These are phyloP conservation scores for Colletotrichum truncatum DNA, from an alignment of 2,329 filamentous ascomycete genomes.

Conservation along the genomic window DNA sequence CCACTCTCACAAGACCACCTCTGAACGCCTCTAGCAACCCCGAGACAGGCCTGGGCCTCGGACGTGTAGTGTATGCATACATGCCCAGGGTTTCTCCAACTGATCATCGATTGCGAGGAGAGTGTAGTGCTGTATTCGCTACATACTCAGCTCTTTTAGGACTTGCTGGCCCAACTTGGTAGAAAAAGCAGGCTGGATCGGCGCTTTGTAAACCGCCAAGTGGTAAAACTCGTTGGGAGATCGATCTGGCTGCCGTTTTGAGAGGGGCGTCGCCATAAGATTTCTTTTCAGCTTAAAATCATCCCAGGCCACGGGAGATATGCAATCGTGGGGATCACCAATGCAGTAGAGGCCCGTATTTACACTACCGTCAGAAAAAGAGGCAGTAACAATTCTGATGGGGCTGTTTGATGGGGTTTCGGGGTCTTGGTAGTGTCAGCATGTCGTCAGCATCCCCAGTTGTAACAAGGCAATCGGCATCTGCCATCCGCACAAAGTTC, in stretches of 20 bases:
- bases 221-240: background rate
- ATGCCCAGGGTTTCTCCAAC: constrained; percentile 13
- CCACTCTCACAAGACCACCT: constrained; percentile 18
- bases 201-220: background rate
- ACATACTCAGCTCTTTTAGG: background rate
- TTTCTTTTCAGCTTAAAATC: too few relatives aligned
- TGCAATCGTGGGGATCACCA: background rate
- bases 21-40: background rate
- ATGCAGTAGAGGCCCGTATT: background rate
- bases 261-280: background rate
- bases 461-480: background rate
- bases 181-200: background rate
- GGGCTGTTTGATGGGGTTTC: background rate
- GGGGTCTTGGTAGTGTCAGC: background rate
- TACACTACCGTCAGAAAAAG: background rate
- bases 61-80: background rate
- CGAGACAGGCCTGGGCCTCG: background rate
- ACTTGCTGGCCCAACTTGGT: background rate
- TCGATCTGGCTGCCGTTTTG: background rate
- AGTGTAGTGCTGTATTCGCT: background rate
- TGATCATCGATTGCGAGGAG: background rate
- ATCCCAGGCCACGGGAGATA: background rate
- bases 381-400: background rate
- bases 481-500: background rate
- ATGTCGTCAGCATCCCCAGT: background rate